A percentile compares a stretch with the other conserved stretches of the same genome.
Conservation (phyloP, 805 yeast species). For the Dipodascus albidus region DNA sequence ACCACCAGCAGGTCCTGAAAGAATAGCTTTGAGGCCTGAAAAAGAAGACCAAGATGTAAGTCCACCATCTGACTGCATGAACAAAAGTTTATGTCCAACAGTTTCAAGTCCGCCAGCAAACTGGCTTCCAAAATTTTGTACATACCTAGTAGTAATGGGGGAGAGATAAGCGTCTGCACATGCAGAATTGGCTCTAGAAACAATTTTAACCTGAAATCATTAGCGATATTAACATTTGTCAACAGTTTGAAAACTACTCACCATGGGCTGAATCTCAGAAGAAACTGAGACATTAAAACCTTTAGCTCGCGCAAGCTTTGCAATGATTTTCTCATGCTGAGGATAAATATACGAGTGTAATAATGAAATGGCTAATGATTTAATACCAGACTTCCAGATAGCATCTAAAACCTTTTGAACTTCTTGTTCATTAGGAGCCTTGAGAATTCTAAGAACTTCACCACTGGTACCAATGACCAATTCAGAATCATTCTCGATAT, state of each 20-base stretch:
- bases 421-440: slow-evolving; percentile 36
- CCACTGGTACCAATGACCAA: slow-evolving; percentile 52
- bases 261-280: slow-evolving; percentile 63
- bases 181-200: slow-evolving; percentile 66
- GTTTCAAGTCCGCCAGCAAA: slow-evolving; percentile 39
- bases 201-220: slow-evolving; percentile 40
- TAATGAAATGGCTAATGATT: slow-evolving; percentile 61
- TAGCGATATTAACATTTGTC: neutral
- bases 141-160: slow-evolving; percentile 61
- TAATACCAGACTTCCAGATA: slow-evolving; percentile 45
- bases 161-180: slow-evolving; percentile 77
- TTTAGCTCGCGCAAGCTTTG: slow-evolving; percentile 44
- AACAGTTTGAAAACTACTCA: neutral
- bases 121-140: slow-evolving; percentile 51
- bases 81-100: slow-evolving; percentile 28
- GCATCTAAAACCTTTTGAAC: slow-evolving; percentile 32
- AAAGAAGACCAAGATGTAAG: slow-evolving; percentile 73
- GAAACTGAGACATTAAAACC: slow-evolving; percentile 72
- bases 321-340: slow-evolving; percentile 52
- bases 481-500: slow-evolving; percentile 22
- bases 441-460: slow-evolving; percentile 49
- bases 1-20: slow-evolving; percentile 98
- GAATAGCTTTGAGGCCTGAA: slow-evolving; percentile 77
- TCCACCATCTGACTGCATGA: slow-evolving; percentile 97
- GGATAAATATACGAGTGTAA: slow-evolving; percentile 67